phyloP scores from a whole-genome alignment of 192 early-diverging fungal genomes.

The Bifiguratus adelaidae region DNA sequence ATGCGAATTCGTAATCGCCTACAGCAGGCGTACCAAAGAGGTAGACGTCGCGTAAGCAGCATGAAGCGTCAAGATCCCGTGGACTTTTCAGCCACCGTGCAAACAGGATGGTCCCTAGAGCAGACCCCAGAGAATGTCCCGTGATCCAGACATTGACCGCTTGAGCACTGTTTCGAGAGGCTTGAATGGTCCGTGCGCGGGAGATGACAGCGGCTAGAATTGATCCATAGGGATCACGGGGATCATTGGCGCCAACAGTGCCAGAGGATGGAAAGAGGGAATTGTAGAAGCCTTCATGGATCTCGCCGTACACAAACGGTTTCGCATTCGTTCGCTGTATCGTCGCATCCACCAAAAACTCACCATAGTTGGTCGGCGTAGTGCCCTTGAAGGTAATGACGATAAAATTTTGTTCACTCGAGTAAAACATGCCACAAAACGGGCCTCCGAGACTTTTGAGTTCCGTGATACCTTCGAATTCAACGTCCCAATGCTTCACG shows the following conservation, averaged over 20 bases:
- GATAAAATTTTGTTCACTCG: constrained; percentile 26
- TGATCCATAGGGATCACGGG: constrained; percentile 24
- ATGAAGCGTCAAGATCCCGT: constrained; percentile 1
- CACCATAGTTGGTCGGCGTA: constrained; percentile 33
- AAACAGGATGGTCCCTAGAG: constrained; percentile 26
- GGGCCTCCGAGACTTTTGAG: constrained; percentile 34
- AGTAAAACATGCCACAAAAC: constrained; percentile 36
- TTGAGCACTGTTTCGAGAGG: constrained; percentile 2
- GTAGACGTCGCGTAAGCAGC: constrained; percentile 29
- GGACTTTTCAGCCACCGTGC: constrained; percentile 26
- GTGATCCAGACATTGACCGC: constrained; percentile 37
- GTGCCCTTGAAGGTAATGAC: constrained; percentile 37
- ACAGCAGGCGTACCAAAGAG: constrained; percentile 29
- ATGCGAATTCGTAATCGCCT: constrained; percentile 31
- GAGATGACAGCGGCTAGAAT: constrained; percentile 24
- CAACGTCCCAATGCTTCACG: constrained; percentile 10
- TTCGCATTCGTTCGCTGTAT: constrained; percentile 37
- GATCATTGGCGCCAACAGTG: constrained; percentile 8
- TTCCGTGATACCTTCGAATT: constrained; percentile 31
- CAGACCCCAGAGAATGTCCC: constrained; percentile 42
- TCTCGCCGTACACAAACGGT: constrained; percentile 33
- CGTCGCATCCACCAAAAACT: constrained; percentile 29
- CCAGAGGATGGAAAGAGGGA: constrained; percentile 25
- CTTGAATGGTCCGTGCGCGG: constrained; percentile 12
- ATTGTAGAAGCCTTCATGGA: constrained; percentile 42